Percentiles rank a stretch among this genome's conserved stretches.
Conservation (phyloP, 2,329 filamentous ascomycete genomes). For the Fusarium sterilihyphosum region DNA sequence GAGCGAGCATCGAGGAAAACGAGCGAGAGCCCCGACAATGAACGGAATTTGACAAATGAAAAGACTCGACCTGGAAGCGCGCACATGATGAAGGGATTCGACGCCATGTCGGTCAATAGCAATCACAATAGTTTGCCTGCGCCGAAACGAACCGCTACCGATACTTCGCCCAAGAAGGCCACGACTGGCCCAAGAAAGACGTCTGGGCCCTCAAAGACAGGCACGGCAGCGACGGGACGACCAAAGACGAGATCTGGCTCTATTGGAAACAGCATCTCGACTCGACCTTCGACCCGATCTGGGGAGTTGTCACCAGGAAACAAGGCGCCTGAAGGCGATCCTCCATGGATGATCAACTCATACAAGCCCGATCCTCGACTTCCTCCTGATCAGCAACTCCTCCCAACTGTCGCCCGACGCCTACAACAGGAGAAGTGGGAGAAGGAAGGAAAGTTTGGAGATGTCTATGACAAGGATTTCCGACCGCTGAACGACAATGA, state of each 20-base stretch:
- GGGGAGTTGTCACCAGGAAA: slow-evolving; percentile 60
- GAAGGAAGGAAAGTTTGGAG: slow-evolving; percentile 86
- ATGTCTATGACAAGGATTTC: slow-evolving; percentile 87
- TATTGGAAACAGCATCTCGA: slow-evolving; percentile 56
- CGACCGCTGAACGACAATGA: slow-evolving; percentile 79
- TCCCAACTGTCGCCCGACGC: slow-evolving; percentile 91
- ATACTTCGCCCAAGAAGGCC: slow-evolving; percentile 65
- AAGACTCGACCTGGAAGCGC: slow-evolving; percentile 77
- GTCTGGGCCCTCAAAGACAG: slow-evolving; percentile 56
- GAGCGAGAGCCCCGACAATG: slow-evolving; percentile 65
- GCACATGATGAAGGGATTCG: slow-evolving; percentile 61
- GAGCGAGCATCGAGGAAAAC: slow-evolving; percentile 78
- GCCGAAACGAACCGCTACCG: slow-evolving; percentile 56
- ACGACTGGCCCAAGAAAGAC: slow-evolving; percentile 54
- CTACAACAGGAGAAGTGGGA: slow-evolving; percentile 97
- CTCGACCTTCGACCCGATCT: slow-evolving; percentile 70
- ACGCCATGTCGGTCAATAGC: slow-evolving; percentile 32
- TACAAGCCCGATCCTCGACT: slow-evolving; percentile 96
- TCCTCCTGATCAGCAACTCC: slow-evolving; percentile 92
- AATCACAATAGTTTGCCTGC: slow-evolving; percentile 34
- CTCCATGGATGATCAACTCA: slow-evolving; percentile 93
- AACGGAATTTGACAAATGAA: slow-evolving; percentile 63
- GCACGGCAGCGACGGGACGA: slow-evolving; percentile 53
- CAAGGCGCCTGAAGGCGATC: slow-evolving; percentile 89
- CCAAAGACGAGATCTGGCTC: slow-evolving; percentile 72